Conservation (phyloP, 345 rosid genomes). For the Eucalyptus marginata region DNA sequence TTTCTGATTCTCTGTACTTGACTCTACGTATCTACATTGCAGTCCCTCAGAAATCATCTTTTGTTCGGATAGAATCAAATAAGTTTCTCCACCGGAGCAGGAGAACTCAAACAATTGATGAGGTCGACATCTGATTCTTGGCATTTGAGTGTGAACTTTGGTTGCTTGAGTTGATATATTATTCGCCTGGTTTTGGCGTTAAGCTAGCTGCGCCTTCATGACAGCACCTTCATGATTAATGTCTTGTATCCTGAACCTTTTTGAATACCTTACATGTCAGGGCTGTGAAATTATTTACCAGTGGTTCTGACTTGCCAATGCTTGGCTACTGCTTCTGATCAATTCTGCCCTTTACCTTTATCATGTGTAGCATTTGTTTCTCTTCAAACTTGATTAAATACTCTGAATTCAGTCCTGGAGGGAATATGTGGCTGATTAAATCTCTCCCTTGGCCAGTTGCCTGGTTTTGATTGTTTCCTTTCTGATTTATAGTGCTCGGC, state of each 20-base stretch:
- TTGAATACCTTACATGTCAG: not conserved
- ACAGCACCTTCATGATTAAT: not conserved
- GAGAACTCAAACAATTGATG: slow-evolving; percentile 86
- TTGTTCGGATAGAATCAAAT: slow-evolving; percentile 56
- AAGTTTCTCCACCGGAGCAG: slow-evolving; percentile 81
- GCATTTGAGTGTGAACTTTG: not conserved
- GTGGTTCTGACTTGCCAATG: not conserved
- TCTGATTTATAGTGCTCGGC: not conserved
- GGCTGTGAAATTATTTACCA: not conserved
- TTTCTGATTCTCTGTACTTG: not conserved
- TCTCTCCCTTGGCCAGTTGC: not conserved
- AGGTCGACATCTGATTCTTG: slow-evolving; percentile 32
- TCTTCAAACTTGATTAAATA: not conserved
- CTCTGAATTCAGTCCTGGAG: not conserved
- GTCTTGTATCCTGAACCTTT: not conserved
- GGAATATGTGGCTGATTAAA: not conserved
- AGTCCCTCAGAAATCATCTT: slow-evolving; percentile 51
- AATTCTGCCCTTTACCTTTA: not conserved
- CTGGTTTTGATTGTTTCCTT: not conserved
- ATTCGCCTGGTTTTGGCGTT: not conserved
- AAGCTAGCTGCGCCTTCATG: not conserved
- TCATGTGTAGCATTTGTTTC: not conserved
- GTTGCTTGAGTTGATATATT: not conserved
- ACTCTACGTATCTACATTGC: slow-evolving; percentile 4
- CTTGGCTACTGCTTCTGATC: not conserved